Evolutionary conservation across 306 rosid genomes (phyloP).

Genomic region (Fragaria nilgerrensis): DNA sequence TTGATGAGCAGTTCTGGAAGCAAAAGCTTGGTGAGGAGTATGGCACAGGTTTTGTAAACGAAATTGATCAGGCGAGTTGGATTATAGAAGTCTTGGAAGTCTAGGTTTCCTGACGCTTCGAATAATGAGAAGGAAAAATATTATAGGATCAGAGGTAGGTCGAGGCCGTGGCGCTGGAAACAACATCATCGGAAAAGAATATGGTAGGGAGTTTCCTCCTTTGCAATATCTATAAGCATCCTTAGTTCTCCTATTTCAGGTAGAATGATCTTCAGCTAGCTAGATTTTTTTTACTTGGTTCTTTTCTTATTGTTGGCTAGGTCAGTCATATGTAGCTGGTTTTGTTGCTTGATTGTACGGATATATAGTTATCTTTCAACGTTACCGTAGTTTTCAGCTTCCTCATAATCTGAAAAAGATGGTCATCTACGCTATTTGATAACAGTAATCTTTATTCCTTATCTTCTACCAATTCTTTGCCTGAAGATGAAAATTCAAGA

Average conservation of each 20-base stretch:
- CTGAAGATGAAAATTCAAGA: background rate
- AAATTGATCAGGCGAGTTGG: too few species aligned
- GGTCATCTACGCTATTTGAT: background rate
- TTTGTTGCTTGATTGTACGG: background rate
- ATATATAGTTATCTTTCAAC: background rate
- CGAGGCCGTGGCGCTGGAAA: too few species aligned
- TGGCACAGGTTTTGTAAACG: background rate
- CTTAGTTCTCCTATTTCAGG: background rate
- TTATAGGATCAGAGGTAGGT: too few species aligned
- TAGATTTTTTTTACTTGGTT: background rate
- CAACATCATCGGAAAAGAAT: background rate
- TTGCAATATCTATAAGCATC: background rate
- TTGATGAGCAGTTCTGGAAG: conserved; percentile 53
- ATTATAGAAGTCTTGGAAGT: conserved; percentile 30
- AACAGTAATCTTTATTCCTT: background rate
- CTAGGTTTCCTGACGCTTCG: conserved; percentile 23
- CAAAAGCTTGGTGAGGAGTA: conserved; percentile 49
- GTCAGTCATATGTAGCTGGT: background rate
- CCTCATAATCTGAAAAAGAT: background rate
- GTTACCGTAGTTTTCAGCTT: background rate
- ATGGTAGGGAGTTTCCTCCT: background rate
- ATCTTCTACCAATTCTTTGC: background rate
- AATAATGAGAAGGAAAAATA: conserved; percentile 19
- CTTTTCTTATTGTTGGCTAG: too few species aligned
- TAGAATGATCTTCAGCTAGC: background rate